Evolutionary conservation across 371 early-diverging fungal species (phyloP), one percentile per base, ranked within the genome.

Genomic region (Smittium mucronatum): DNA sequence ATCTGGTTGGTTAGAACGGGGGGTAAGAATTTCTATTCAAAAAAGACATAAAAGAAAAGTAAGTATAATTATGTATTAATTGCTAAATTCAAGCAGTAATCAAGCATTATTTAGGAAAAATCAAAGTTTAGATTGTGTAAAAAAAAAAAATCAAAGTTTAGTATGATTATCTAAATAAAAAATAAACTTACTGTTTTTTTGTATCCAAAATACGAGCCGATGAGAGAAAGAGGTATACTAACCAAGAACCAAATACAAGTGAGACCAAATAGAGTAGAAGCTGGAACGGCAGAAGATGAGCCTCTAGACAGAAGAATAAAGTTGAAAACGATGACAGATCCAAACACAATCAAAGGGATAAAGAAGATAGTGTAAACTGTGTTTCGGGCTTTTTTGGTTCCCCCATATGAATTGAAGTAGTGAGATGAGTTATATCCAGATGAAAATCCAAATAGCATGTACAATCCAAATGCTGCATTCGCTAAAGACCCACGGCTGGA

Each of bases 131-230:
- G n/a, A 47, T 47, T 47, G 5, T 47, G 5, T 11, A 47, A 47
- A 47, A 47, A 47, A 47, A 47, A 47, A 47, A 47, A 47, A 47
- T 11, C 5, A 47, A 47, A 47, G 21, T 11, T 11, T 11, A 47
- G 47, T 47, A 47, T 47, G 5, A 47, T 47, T 47, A 47, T 11
- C 5, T 11, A 47, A 11, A 47, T 47, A 47, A 47, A 47, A 5
- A 21, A 47, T 11, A 21, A 21, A 47, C 47, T 47, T 47, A 82
- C 81, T 70, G 91, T 87, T 68, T 89, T 86, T 70, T 88, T 88
- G 82, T 94, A 92, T 57, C 98, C 98, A 78, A 92, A 85, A 78
- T 93, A 94, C 16, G 95, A 91, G 17, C 98, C 98, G 57, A 90
- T 80, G 21, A 94, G 84, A 69, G 90, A 91, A 30, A 94, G 81